Conservation (phyloP, 1,284 basidiomycete species). For the Psilocybe mexicana region DNA sequence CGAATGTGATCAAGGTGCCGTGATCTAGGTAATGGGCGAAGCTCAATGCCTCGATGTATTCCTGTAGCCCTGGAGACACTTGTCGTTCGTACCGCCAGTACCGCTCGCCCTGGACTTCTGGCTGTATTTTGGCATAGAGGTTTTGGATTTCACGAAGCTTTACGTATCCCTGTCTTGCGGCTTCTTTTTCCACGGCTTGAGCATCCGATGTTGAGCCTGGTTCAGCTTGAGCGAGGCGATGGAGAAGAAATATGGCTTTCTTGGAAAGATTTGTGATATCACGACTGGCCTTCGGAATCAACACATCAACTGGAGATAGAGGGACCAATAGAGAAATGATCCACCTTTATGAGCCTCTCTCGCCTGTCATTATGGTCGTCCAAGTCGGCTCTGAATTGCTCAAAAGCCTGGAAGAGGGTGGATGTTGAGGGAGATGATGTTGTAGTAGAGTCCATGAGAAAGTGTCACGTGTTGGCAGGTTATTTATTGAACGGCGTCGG, state of each 20-base stretch:
- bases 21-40: conserved; percentile 88
- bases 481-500: neutral
- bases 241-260: conserved; percentile 92
- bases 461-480: conserved; percentile 18
- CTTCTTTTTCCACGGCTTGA: conserved; percentile 35
- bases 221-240: conserved; percentile 68
- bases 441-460: conserved; percentile 12
- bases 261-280: conserved; percentile 94
- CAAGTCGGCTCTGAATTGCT: conserved; percentile 64
- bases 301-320: conserved; percentile 2
- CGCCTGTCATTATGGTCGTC: conserved; percentile 75
- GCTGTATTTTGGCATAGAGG: conserved; percentile 63
- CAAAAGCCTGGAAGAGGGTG: conserved; percentile 43
- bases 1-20: conserved; percentile 67
- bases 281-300: conserved; percentile 57
- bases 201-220: conserved; percentile 32
- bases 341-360: conserved; percentile 84
- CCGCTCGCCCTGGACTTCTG: conserved; percentile 66
- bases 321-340: conserved; percentile 1
- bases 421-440: conserved; percentile 2
- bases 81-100: conserved; percentile 84
- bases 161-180: conserved; percentile 57
- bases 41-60: conserved; percentile 92
- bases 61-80: conserved; percentile 80
- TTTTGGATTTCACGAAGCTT: conserved; percentile 74